phyloP scores from a whole-genome alignment of 2,329 filamentous ascomycete species.

The Volutella citrinella region DNA sequence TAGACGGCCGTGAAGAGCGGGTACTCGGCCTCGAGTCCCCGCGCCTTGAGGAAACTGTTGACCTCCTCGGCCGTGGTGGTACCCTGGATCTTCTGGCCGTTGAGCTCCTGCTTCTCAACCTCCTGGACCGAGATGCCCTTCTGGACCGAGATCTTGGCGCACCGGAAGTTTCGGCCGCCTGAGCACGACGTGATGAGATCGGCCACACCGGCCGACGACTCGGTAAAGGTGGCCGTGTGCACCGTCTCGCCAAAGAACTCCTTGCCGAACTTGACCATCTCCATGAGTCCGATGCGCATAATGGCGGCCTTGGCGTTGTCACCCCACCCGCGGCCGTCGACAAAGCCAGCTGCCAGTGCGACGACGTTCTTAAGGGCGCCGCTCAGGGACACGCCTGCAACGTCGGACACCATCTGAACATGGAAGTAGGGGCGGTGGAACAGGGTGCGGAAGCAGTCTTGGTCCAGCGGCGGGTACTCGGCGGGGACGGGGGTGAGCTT shows the following conservation, averaged over 20 bases:
- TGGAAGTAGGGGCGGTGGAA: constrained; percentile 99
- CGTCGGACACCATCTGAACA: constrained; percentile 87
- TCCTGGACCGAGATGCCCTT: constrained; percentile 78
- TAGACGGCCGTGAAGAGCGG: constrained; percentile 90
- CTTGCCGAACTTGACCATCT: constrained; percentile 95
- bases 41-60: constrained; percentile 78
- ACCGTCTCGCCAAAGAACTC: constrained; percentile 86
- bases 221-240: constrained; percentile 85
- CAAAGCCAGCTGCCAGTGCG: constrained; percentile 89
- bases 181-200: constrained; percentile 94
- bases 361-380: constrained; percentile 97
- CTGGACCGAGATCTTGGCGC: constrained; percentile 83
- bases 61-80: constrained; percentile 91
- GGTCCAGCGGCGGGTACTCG: constrained; percentile 84
- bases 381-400: constrained; percentile 93
- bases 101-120: constrained; percentile 84
- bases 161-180: constrained; percentile 90
- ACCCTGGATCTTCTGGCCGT: constrained; percentile 95
- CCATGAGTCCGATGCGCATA: constrained; percentile 91
- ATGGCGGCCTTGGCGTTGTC: constrained; percentile 99
- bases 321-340: constrained; percentile 93
- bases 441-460: constrained; percentile 75
- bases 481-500: constrained; percentile 72
- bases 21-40: constrained; percentile 77
- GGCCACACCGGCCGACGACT: constrained; percentile 91